Conservation (phyloP, 2,329 filamentous ascomycete genomes). For the Arthroderma sp. region DNA sequence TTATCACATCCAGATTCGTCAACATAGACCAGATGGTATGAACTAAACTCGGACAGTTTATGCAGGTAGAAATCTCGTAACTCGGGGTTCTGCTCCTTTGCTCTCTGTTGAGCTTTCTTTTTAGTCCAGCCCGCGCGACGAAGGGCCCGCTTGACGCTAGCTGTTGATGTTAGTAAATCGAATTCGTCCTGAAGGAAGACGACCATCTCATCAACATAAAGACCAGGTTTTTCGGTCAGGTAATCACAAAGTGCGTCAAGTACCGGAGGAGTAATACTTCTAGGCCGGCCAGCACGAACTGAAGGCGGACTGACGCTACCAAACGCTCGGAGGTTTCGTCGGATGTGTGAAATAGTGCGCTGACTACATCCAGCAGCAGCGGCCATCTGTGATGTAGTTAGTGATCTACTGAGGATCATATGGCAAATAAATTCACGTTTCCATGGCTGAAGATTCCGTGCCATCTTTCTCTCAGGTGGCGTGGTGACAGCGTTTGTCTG, state of each 20-base stretch:
- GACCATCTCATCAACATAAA: conserved; percentile 16
- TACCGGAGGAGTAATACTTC: conserved; percentile 15
- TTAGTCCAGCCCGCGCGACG: conserved; percentile 16
- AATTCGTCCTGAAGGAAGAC: conserved; percentile 15
- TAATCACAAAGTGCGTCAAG: conserved; percentile 15
- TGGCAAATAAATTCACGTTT: conserved; percentile 11
- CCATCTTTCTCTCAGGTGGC: conserved; percentile 11
- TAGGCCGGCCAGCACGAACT: conserved; percentile 13
- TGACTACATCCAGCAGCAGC: conserved; percentile 11
- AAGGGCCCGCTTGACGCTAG: conserved; percentile 16
- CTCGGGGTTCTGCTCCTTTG: conserved; percentile 22
- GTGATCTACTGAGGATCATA: conserved; percentile 11
- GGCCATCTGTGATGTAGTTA: conserved; percentile 11
- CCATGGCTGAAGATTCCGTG: conserved; percentile 11
- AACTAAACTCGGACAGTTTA: conserved; percentile 20
- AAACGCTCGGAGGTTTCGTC: conserved; percentile 8
- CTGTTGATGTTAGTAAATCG: conserved; percentile 7
- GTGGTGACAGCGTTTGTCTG: no score
- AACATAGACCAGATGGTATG: conserved; percentile 24
- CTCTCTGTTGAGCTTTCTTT: conserved; percentile 19
- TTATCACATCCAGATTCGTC: conserved; percentile 29
- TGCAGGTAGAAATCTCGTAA: conserved; percentile 24
- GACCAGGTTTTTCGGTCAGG: conserved; percentile 14
- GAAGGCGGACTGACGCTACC: conserved; percentile 10
- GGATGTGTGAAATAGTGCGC: conserved; percentile 11